Conservation (phyloP, 257 asterid species). For the Fraxinus pennsylvanica region DNA sequence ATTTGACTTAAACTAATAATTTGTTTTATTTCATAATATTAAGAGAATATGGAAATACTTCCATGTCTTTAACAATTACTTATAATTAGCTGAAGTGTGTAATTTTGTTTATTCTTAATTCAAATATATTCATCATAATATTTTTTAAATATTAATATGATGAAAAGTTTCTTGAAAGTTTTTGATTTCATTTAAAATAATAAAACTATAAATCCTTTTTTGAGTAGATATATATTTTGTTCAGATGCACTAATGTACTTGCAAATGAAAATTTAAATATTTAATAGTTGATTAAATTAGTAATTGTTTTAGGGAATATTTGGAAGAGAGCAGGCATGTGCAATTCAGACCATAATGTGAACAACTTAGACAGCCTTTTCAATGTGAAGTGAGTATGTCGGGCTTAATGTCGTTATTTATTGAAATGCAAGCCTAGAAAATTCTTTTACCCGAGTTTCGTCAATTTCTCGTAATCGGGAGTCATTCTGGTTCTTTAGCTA, state of each 20-base stretch:
- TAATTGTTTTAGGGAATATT: neutral
- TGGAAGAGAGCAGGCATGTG: conserved; percentile 1
- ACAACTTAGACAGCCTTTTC: neutral
- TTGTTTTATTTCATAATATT: too few relatives aligned
- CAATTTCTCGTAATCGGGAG: too few relatives aligned
- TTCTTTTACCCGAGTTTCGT: too few relatives aligned
- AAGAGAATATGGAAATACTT: neutral
- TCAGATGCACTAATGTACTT: neutral
- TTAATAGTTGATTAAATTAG: neutral
- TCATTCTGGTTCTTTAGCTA: too few relatives aligned
- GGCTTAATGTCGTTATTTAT: conserved; percentile 2
- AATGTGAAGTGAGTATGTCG: conserved; percentile 3
- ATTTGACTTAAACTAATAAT: neutral
- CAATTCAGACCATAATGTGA: neutral
- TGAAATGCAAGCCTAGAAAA: neutral
- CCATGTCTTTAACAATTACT: neutral
- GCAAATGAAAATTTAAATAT: neutral
- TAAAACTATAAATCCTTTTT: too few relatives aligned
- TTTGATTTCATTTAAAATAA: too few relatives aligned
- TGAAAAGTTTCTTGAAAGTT: too few relatives aligned
- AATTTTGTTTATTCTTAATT: too few relatives aligned
- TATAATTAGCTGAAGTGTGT: neutral
- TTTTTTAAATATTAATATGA: too few relatives aligned
- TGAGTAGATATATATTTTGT: too few relatives aligned
- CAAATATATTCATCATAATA: too few relatives aligned